A percentile compares a stretch with the other conserved stretches of the same genome.
These are phyloP conservation scores for Rhynchosporium secalis DNA, from an alignment of 2,329 filamentous ascomycete genomes.

Conservation along the genomic window DNA sequence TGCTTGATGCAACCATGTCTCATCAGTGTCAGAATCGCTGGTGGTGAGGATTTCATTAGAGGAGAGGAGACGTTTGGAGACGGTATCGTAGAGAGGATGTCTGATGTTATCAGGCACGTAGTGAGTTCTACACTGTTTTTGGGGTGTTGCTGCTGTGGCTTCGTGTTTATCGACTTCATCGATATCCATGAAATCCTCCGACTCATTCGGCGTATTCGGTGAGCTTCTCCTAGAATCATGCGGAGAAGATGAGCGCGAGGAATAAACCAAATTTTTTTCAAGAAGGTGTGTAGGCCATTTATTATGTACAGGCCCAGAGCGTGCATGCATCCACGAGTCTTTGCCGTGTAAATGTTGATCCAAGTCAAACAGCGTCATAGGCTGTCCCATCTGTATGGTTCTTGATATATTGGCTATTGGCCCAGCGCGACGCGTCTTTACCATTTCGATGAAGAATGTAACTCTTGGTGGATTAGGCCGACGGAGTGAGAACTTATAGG, in stretches of 20 bases:
- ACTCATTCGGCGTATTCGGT: constrained; percentile 32
- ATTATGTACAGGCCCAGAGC: constrained; percentile 45
- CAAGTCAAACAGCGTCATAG: constrained; percentile 48
- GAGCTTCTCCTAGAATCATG: constrained; percentile 33
- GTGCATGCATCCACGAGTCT: constrained; percentile 47
- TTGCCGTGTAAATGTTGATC: constrained; percentile 49
- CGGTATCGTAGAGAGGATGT: constrained; percentile 34
- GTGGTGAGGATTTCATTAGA: constrained; percentile 35
- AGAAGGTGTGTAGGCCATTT: constrained; percentile 24
- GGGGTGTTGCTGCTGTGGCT: neutral
- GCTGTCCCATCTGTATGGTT: constrained; percentile 46
- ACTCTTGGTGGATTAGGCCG: constrained; percentile 41
- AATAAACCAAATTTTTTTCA: constrained; percentile 19
- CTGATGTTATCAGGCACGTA: constrained; percentile 27
- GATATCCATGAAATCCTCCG: constrained; percentile 23
- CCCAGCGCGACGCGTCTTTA: constrained; percentile 26
- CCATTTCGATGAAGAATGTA: constrained; percentile 43
- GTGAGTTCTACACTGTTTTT: constrained; percentile 13
- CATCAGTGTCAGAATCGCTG: constrained; percentile 38
- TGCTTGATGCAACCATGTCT: constrained; percentile 37
- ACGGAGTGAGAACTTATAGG: constrained; percentile 34
- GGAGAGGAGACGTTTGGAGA: constrained; percentile 32
- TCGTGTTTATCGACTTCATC: constrained; percentile 16
- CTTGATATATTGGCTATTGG: constrained; percentile 40
- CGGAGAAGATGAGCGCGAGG: constrained; percentile 33